Base-by-base conservation (phyloP, 2,329 filamentous ascomycete species). In the Epichloe scottii region DNA sequence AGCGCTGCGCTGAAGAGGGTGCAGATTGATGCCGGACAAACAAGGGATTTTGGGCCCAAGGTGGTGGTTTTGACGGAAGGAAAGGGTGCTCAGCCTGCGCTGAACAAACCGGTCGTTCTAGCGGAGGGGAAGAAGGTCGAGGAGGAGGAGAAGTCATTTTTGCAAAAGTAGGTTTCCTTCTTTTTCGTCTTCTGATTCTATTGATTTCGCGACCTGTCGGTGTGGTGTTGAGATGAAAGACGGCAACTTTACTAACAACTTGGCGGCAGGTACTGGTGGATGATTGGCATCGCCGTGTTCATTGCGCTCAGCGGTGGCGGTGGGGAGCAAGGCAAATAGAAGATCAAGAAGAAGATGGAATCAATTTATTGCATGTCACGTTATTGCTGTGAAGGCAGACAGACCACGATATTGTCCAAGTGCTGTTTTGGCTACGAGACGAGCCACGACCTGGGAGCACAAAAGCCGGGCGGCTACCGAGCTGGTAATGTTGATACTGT, bases 61-160 rank as follows among this genome's bases (percentile, higher is more conserved):
- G 78, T 76, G 7, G 63, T 73, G 49, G 66, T 85, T 46, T 60
- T 75, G 43, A 65, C 70, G 23, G 68, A 73, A 41, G 64, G 60
- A 44, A 66, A 63, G 51, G 82, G 79, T 2, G 74, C 72, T 62
- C 71, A 76, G 61, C 79, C 80, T 2, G 73, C 74, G 57, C 66
- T 85, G 59, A 84, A 84, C 59, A 78, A 77, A 66, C 81, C 82
- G 3, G 72, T 86, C 38, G 76, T 84, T 46, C 65, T 85, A 55
- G 70, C 78, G 0, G 77, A 82, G 56, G 82, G 82, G 15, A 79
- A 73, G 68, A 72, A 78, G 63, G 74, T 75, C 41, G 74, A 68
- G 51, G 70, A 71, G 60, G 67, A 66, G 50, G 79, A 85, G 68
- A 85, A 84, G 74, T 73, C 76, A 2, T 73, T 85, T 55, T 62